phyloP scores from a whole-genome alignment of 768 basidiomycete species.

The Botryobasidium botryosum region DNA sequence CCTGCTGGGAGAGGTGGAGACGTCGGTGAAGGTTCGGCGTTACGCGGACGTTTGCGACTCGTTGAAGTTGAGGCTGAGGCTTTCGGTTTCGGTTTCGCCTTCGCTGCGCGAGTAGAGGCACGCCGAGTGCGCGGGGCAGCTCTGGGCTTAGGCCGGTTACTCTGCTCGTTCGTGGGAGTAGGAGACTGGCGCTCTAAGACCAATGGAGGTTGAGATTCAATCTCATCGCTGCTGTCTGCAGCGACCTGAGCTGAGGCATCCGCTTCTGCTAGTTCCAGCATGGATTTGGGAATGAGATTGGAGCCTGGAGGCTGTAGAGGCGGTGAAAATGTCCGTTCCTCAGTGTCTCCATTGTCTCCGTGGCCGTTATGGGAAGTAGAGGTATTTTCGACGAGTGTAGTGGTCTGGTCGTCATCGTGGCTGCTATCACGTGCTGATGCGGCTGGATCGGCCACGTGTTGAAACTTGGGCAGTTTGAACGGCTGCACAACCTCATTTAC shows the following conservation, averaged over 20 bases:
- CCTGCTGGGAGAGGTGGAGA: background rate
- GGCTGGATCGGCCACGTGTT: background rate
- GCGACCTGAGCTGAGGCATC: too few relatives aligned
- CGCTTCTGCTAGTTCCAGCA: too few relatives aligned
- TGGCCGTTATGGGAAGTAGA: background rate
- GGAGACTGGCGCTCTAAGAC: too few relatives aligned
- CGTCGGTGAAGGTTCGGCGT: background rate
- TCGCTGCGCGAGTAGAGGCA: background rate
- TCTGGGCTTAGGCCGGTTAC: too few relatives aligned
- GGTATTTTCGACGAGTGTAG: background rate
- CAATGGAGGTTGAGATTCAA: too few relatives aligned
- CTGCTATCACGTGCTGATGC: background rate
- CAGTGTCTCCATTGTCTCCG: background rate
- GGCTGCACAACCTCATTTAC: conserved; percentile 60
- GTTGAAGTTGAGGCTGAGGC: background rate
- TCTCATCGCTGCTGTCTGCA: too few relatives aligned
- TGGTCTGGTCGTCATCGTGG: background rate
- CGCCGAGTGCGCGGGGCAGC: too few relatives aligned
- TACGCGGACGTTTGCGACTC: background rate
- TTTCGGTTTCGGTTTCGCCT: background rate
- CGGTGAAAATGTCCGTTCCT: conserved; percentile 1
- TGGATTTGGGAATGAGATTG: too few relatives aligned
- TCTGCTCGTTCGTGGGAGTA: too few relatives aligned
- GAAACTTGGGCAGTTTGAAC: conserved; percentile 43
- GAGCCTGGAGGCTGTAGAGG: too few relatives aligned